These are phyloP conservation scores for Aspergillus saccharolyticus DNA, from an alignment of 495 filamentous ascomycete species.

Conservation along the genomic window DNA sequence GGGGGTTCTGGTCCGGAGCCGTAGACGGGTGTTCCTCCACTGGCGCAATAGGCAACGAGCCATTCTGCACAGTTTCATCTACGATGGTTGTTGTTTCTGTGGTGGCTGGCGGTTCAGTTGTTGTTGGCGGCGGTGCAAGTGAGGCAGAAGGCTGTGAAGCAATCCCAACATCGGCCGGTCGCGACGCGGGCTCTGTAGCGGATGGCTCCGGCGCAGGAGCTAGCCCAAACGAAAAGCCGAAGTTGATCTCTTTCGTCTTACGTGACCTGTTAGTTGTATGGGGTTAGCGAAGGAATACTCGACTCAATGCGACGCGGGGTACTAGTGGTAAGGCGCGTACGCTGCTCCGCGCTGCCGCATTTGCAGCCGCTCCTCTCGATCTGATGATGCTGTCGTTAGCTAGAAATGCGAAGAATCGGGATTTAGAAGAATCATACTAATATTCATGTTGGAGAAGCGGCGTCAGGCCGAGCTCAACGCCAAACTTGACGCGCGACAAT, in stretches of 20 bases:
- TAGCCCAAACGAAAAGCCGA: slow-evolving; percentile 48
- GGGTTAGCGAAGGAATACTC: too few species aligned
- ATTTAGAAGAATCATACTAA: slow-evolving; percentile 28
- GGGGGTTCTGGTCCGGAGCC: slow-evolving; percentile 4
- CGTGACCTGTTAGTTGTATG: slow-evolving; percentile 39
- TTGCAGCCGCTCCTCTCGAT: slow-evolving; percentile 50
- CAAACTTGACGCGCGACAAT: slow-evolving; percentile 17
- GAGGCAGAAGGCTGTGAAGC: slow-evolving; percentile 8
- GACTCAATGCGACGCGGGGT: too few species aligned
- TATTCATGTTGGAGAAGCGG: slow-evolving; percentile 38
- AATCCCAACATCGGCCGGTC: slow-evolving; percentile 15
- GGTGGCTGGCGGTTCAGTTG: slow-evolving; percentile 6
- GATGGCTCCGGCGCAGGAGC: slow-evolving; percentile 20
- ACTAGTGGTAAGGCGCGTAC: slow-evolving; percentile 32
- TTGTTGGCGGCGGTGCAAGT: slow-evolving; percentile 2
- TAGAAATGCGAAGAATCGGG: background rate
- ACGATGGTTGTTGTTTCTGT: slow-evolving; percentile 9
- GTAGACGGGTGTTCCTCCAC: background rate
- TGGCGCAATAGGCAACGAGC: background rate
- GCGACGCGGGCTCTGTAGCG: slow-evolving; percentile 19
- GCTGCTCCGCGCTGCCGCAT: slow-evolving; percentile 58
- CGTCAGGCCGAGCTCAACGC: slow-evolving; percentile 32
- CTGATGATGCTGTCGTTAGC: slow-evolving; percentile 28
- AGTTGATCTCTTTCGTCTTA: slow-evolving; percentile 44
- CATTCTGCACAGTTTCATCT: background rate